phyloP scores from a whole-genome alignment of 768 basidiomycete genomes.

The Russula olivacea region DNA sequence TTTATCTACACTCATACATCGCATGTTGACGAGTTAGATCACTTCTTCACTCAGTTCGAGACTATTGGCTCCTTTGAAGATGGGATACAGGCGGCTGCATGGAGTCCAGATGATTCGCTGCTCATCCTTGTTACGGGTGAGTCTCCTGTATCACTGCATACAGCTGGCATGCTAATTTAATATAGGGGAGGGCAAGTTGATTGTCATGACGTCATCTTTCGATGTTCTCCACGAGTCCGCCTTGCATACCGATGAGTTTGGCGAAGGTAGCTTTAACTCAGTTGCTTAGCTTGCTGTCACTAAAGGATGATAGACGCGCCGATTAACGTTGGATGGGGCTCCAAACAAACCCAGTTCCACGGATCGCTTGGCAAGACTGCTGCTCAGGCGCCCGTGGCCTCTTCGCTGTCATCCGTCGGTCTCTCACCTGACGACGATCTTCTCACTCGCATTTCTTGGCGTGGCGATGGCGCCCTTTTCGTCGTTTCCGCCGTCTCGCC shows the following conservation, averaged over 20 bases:
- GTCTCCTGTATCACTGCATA: constrained; percentile 12
- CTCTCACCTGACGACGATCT: constrained; percentile 66
- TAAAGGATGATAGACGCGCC: constrained; percentile 56
- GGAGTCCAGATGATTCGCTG: constrained; percentile 91
- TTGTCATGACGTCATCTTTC: constrained; percentile 85
- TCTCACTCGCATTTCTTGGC: constrained; percentile 78
- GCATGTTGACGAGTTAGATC: background rate
- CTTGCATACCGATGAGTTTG: constrained; percentile 70
- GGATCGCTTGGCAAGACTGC: constrained; percentile 88
- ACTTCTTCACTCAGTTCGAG: constrained; percentile 46
- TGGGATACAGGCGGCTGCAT: constrained; percentile 74
- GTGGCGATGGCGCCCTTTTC: constrained; percentile 89
- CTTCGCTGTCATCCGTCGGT: constrained; percentile 38
- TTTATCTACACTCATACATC: constrained; percentile 34
- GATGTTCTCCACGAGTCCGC: constrained; percentile 79
- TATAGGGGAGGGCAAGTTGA: constrained; percentile 67
- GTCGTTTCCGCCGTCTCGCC: constrained; percentile 50
- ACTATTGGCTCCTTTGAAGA: constrained; percentile 83
- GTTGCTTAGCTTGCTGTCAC: background rate
- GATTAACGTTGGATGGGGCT: constrained; percentile 97
- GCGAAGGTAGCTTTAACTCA: constrained; percentile 55
- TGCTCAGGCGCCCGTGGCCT: constrained; percentile 44
- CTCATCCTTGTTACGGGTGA: constrained; percentile 75
- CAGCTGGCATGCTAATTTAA: background rate
- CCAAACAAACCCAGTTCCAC: constrained; percentile 94